phyloP scores from a whole-genome alignment of 441 rosid genomes.

The California macrophylla region DNA sequence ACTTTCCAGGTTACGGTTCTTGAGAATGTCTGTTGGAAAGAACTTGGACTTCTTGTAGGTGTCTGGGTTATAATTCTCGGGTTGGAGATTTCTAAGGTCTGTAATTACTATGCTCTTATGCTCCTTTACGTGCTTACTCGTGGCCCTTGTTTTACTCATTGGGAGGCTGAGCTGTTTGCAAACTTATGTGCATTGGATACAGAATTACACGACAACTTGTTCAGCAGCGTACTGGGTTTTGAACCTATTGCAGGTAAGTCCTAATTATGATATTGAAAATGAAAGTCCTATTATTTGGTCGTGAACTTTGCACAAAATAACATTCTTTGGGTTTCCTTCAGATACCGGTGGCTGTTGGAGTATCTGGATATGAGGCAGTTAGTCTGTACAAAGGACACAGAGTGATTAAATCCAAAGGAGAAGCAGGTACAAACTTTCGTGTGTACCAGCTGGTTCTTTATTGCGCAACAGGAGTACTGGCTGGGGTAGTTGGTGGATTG shows the following conservation, averaged over 20 bases:
- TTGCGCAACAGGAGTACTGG: conserved; percentile 40
- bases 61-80: conserved; percentile 55
- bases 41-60: conserved; percentile 52
- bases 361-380: conserved; percentile 46
- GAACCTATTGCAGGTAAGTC: conserved; percentile 48
- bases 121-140: neutral
- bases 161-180: neutral
- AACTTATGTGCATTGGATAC: conserved; percentile 11
- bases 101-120: conserved; percentile 3
- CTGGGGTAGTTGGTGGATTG: conserved; percentile 58
- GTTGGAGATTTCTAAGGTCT: conserved; percentile 54
- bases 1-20: conserved; percentile 36
- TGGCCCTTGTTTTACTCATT: neutral
- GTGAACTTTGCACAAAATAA: neutral
- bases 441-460: conserved; percentile 38
- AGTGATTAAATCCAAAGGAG: conserved; percentile 54
- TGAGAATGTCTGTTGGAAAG: conserved; percentile 57
- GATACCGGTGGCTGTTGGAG: conserved; percentile 55
- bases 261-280: neutral
- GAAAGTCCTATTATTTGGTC: neutral
- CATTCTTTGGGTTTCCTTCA: conserved; percentile 12
- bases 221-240: conserved; percentile 52
- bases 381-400: conserved; percentile 48
- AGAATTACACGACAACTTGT: conserved; percentile 42
- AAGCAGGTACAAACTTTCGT: conserved; percentile 26